Evolutionary conservation across 345 rosid genomes (phyloP), one percentile per base, ranked within the genome.

Genomic region (Punica granatum): DNA sequence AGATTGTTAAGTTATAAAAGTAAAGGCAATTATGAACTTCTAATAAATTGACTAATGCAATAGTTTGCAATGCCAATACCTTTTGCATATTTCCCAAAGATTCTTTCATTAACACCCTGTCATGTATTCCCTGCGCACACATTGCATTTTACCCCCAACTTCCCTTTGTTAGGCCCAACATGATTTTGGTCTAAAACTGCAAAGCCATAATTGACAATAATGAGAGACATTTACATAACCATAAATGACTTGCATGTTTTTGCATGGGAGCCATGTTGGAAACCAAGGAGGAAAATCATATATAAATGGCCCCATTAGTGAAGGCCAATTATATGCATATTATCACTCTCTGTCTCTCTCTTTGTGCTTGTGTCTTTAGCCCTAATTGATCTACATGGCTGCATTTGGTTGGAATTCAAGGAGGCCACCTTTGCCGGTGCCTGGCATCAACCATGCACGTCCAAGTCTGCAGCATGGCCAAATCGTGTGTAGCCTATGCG

Each of bases 181-280:
- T 12, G 15, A 41, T 63, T 63, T 41, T 64, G 4, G n/a, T 25
- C 34, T 64, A 30, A 13, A 12, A 44, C 4, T n/a, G 16, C 30
- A n/a, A 39, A 33, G 34, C 18, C 37, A 41, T 42, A 15, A 42
- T 64, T 64, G n/a, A 1, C 51, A 64, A 41, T 41, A 12, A 64
- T 63, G 46, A 25, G 11, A 43, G 13, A 56, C 2, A 26, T 56
- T 10, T 26, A 26, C 13, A 12, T 56, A 26, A 48, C 19, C 53
- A 64, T 64, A 5, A 64, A 41, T 26, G 12, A 42, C 35, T 41
- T 37, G 67, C 21, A 64, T 41, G 53, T 3, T 48, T 64, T 64
- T 64, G 53, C 67, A 64, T 42, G 67, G 9, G 4, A 26, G 1
- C 61, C 61, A 28, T 8, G 6, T 56, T 56, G 61, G 3, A 12